Evolutionary conservation across 345 rosid species (phyloP).

Genomic region (Camelina laxa): DNA sequence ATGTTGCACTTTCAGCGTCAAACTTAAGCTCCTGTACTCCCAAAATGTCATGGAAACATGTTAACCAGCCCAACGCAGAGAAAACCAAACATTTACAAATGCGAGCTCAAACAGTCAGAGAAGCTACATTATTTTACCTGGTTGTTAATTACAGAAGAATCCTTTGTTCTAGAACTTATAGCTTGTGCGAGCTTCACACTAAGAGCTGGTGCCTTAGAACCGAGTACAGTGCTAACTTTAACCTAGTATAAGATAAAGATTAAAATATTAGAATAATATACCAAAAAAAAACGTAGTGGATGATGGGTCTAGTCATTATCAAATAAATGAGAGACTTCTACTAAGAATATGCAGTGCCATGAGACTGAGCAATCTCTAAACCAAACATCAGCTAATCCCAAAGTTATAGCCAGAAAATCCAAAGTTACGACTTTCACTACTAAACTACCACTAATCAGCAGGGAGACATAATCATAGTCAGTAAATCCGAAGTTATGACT

Average conservation of each 20-base stretch:
- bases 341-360: conserved; percentile 1
- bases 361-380: conserved; percentile 7
- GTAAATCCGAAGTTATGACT: no score
- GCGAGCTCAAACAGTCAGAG: conserved; percentile 17
- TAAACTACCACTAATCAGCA: no score
- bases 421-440: neutral
- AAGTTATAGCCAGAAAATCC: conserved; percentile 3
- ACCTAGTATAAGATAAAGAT: conserved; percentile 55
- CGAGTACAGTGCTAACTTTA: conserved; percentile 81
- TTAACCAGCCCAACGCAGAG: conserved; percentile 5
- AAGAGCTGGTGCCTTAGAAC: conserved; percentile 82
- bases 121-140: conserved; percentile 53
- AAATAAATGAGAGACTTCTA: conserved; percentile 4
- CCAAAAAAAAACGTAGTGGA: neutral
- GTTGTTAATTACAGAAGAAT: conserved; percentile 61
- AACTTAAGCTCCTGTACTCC: conserved; percentile 74
- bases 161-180: conserved; percentile 56
- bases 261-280: neutral
- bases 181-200: conserved; percentile 71
- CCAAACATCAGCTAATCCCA: neutral
- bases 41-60: conserved; percentile 27
- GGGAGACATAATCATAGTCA: no score
- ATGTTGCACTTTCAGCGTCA: conserved; percentile 55
- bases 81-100: conserved; percentile 14
- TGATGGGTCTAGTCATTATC: neutral